Conservation (phyloP, 1,284 basidiomycete species). For the Thelephora terrestris region DNA sequence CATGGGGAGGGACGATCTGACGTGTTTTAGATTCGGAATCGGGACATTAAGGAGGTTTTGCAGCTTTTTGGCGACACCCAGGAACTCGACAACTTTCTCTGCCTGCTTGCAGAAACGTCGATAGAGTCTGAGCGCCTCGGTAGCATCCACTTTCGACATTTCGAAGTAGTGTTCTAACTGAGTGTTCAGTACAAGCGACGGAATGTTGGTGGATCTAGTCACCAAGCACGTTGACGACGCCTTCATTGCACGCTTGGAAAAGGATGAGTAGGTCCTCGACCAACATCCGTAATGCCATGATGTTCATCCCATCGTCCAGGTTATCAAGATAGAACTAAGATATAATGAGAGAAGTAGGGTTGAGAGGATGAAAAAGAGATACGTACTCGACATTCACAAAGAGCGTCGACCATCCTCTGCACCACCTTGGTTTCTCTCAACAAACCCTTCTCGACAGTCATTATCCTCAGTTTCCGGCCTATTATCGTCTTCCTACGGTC, state of each 20-base stretch:
- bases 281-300: slow-evolving; percentile 87
- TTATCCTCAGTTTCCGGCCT: slow-evolving; percentile 76
- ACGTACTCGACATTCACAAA: slow-evolving; percentile 81
- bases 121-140: slow-evolving; percentile 82
- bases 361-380: not conserved
- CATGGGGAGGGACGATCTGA: slow-evolving; percentile 23
- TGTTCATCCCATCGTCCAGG: slow-evolving; percentile 84
- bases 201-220: slow-evolving; percentile 8
- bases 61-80: slow-evolving; percentile 87
- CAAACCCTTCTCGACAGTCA: slow-evolving; percentile 95
- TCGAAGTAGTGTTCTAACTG: slow-evolving; percentile 91
- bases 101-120: slow-evolving; percentile 94
- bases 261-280: slow-evolving; percentile 94
- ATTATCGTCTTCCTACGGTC: slow-evolving; percentile 68
- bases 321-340: slow-evolving; percentile 88
- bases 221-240: slow-evolving; percentile 95
- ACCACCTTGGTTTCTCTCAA: slow-evolving; percentile 88
- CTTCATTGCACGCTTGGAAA: slow-evolving; percentile 96
- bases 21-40: slow-evolving; percentile 91
- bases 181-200: slow-evolving; percentile 10
- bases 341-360: not conserved
- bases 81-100: slow-evolving; percentile 88
- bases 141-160: slow-evolving; percentile 91
- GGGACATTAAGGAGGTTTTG: slow-evolving; percentile 89
- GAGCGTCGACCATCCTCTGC: slow-evolving; percentile 79